phyloP scores from a whole-genome alignment of 2,329 filamentous ascomycete genomes.

The Aspergillus japonicus region DNA sequence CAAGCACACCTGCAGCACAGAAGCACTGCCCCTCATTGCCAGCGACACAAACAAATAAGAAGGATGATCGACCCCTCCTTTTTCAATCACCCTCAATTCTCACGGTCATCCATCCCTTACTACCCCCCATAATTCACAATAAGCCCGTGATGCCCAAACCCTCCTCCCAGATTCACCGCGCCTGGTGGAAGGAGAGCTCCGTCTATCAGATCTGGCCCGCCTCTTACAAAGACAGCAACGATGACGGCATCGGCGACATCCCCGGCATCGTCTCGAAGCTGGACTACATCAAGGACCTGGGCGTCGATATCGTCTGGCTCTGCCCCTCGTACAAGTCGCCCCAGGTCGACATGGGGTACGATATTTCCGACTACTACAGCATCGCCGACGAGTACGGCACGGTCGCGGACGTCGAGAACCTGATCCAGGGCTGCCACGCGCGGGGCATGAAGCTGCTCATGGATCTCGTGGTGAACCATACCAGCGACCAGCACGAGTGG shows the following conservation, averaged over 20 bases:
- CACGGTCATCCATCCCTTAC: not conserved
- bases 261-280: slow-evolving; percentile 64
- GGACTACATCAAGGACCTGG: slow-evolving; percentile 63
- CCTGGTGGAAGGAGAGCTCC: slow-evolving; percentile 59
- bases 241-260: slow-evolving; percentile 63
- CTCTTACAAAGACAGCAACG: slow-evolving; percentile 54
- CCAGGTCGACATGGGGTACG: slow-evolving; percentile 56
- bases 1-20: not conserved
- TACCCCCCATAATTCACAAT: not conserved
- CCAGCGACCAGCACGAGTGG: slow-evolving; percentile 69
- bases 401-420: slow-evolving; percentile 61
- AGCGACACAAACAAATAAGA: not conserved
- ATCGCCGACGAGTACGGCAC: slow-evolving; percentile 67
- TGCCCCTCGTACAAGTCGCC: slow-evolving; percentile 53
- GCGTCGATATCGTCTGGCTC: slow-evolving; percentile 61
- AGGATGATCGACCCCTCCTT: not conserved
- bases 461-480: slow-evolving; percentile 77
- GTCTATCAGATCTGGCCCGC: slow-evolving; percentile 62
- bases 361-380: slow-evolving; percentile 61
- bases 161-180: slow-evolving; percentile 16
- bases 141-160: slow-evolving; percentile 4
- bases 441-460: slow-evolving; percentile 70
- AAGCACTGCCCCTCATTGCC: slow-evolving; percentile 6
- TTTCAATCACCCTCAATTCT: not conserved
- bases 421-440: slow-evolving; percentile 60